Base-by-base conservation (phyloP, 1,284 basidiomycete genomes). In the Cystobasidium sp. region DNA sequence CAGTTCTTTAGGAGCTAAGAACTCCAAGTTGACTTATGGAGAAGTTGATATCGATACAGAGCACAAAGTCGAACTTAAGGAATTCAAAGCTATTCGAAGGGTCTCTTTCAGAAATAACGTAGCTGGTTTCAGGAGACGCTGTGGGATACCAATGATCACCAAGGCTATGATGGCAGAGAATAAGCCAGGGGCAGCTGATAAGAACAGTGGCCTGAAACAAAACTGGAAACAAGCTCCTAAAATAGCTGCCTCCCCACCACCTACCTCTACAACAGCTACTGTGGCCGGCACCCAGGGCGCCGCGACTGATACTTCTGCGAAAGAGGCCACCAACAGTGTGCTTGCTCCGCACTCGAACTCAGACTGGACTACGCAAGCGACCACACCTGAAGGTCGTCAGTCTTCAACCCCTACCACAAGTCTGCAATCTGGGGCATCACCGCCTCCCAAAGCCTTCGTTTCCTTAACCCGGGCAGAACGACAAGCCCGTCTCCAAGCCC, bases 51-150 rank as follows among this genome's bases (percentile, higher is more conserved):
- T 66, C 7, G 70, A 73, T 24, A 65, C 14, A 4, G 47, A 9
- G 12, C 20, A 59, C 3, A 49, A 12, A 44, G 52, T 73, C 9
- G n/a, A 37, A 20, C 43, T 52, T 16, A 49, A 39, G 20, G 39
- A 47, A 18, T 73, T 73, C 37, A 14, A 56, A 44, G 62, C 62
- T 31, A 66, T 66, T 20, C 22, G 70, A 49, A 73, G 51, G 44
- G 44, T 73, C 18, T 56, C 44, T 37, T 73, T 73, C 44, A 41
- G 22, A 41, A 56, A 73, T 39, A 62, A 66, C 41, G 70, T 66
- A 7, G 70, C 53, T 43, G 63, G 43, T n/a, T 73, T 73, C 39
- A 73, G 70, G 41, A 20, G 22, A 49, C 65, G 44, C 44, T 73
- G 70, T 55, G 70, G 70, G 12, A 49, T 69, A 24, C 43, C 47